These are phyloP conservation scores for Spinellus fusiger DNA, from an alignment of 192 early-diverging fungal species.

Conservation along the genomic window DNA sequence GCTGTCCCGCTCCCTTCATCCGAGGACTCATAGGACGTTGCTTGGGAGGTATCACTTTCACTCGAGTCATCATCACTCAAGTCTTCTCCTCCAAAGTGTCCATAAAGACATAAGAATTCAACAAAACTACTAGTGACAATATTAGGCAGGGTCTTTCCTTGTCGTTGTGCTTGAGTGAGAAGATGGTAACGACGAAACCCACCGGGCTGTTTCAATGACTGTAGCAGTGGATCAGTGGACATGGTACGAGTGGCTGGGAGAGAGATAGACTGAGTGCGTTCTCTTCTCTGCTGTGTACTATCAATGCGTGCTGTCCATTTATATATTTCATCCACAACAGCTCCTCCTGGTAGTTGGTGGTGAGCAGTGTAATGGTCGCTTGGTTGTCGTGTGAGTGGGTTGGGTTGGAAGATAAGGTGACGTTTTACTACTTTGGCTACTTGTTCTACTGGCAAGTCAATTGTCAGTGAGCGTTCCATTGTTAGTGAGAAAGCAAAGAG, in stretches of 20 bases:
- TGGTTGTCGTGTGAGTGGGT: slow-evolving; percentile 35
- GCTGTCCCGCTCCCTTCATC: slow-evolving; percentile 9
- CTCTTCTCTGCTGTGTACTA: slow-evolving; percentile 26
- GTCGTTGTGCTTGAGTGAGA: slow-evolving; percentile 58
- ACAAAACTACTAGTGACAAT: slow-evolving; percentile 86
- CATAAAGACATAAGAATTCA: slow-evolving; percentile 89
- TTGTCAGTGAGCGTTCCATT: slow-evolving; percentile 22
- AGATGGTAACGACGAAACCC: slow-evolving; percentile 87
- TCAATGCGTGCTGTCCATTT: slow-evolving; percentile 78
- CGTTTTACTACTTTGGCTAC: slow-evolving; percentile 62
- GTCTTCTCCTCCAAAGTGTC: slow-evolving; percentile 92
- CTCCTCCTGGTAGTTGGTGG: slow-evolving; percentile 59
- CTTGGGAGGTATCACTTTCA: slow-evolving; percentile 3
- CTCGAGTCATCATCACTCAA: slow-evolving; percentile 59
- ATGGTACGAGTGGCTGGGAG: slow-evolving; percentile 12
- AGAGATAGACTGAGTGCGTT: slow-evolving; percentile 29
- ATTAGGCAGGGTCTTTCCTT: slow-evolving; percentile 69
- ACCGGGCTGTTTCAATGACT: slow-evolving; percentile 66
- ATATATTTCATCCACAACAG: slow-evolving; percentile 82
- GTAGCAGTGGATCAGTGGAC: slow-evolving; percentile 1
- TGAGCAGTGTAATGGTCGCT: slow-evolving; percentile 31
- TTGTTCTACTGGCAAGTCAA: slow-evolving; percentile 47
- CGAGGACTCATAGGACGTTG: neutral
- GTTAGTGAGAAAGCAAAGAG: neutral
- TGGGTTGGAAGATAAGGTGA: slow-evolving; percentile 60